Evolutionary conservation across 2,329 filamentous ascomycete species (phyloP), one percentile per base, ranked within the genome.

Genomic region (Hypoxylon sp.): DNA sequence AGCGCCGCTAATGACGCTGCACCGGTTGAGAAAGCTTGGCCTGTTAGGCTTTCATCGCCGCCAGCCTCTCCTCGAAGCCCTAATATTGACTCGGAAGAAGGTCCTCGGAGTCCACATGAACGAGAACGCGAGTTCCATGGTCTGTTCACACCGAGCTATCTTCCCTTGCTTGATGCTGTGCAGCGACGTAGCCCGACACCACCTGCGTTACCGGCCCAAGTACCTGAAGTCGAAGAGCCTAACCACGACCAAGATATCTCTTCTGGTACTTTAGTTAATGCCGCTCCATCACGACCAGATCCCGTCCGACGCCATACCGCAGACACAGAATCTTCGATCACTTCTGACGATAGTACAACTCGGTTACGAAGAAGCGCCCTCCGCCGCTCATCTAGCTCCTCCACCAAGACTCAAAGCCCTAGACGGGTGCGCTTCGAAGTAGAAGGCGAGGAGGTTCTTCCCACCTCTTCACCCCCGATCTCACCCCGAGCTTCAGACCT

Each of bases 341-440:
- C 81, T 14, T 89, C 87, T 13, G 83, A 87, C 71, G 80, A 82
- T 72, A 87, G 86, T 77, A 82, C 86, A 51, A 79, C 80, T 21
- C 82, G 82, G 70, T 77, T 78, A 41, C 82, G 83, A 50, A 82
- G 87, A 69, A 89, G 89, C 72, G 88, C 87, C 49, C 77, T 90
- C 62, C 85, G 88, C 63, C 82, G 87, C 52, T 84, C 85, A 0
- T 87, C 85, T 5, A 87, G 83, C 72, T 82, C 80, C 32, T 83
- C 84, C 25, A 84, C 81, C 53, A 82, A 83, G 58, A 79, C 78
- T 5, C 81, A 82, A 46, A 89, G 87, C 72, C 87, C 86, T n/a
- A 84, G 88, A 30, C 83, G 87, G 65, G 89, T 90, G 62, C 87
- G 89, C 51, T 90, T 90, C 69, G 84, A 89, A 38, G 84, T 90